Percentiles rank a stretch among this genome's conserved stretches.
These are phyloP conservation scores for Rhizopus arrhizus DNA, from an alignment of 371 early-diverging fungal species.

Conservation along the genomic window DNA sequence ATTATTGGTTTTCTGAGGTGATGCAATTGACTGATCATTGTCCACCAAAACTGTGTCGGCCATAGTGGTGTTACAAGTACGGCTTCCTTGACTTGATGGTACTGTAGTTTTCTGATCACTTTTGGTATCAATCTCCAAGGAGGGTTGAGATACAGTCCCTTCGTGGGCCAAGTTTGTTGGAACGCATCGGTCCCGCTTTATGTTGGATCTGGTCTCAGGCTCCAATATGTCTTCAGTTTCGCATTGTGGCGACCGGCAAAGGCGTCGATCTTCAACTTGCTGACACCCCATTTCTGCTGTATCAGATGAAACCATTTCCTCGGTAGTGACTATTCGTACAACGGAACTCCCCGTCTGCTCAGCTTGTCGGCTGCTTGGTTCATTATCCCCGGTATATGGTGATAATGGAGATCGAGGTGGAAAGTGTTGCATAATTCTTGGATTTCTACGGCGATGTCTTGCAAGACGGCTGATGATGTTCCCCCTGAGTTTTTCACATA, in stretches of 20 bases:
- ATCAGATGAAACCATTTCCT: constrained; percentile 6
- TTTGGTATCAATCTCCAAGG: constrained; percentile 23
- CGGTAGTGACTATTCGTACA: constrained; percentile 23
- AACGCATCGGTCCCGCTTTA: constrained; percentile 9
- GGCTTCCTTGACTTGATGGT: neutral
- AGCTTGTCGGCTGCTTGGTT: constrained; percentile 19
- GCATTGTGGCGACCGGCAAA: constrained; percentile 19
- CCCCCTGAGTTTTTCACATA: constrained; percentile 22
- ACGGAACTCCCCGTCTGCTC: constrained; percentile 7
- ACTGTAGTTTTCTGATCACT: constrained; percentile 4
- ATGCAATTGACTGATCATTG: constrained; percentile 11
- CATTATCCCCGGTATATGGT: constrained; percentile 19
- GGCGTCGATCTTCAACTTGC: constrained; percentile 13
- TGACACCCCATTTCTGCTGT: constrained; percentile 19
- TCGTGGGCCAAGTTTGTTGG: constrained; percentile 12
- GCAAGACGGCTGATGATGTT: constrained; percentile 14
- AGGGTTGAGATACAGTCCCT: constrained; percentile 10
- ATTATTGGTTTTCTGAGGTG: constrained; percentile 7
- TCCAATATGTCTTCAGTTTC: constrained; percentile 17
- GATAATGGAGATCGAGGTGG: constrained; percentile 13
- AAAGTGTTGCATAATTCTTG: constrained; percentile 22
- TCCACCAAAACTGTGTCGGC: constrained; percentile 19
- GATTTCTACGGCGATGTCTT: constrained; percentile 19
- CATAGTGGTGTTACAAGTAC: constrained; percentile 20
- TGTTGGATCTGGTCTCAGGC: neutral